These are phyloP conservation scores for Nakaseomyces delphensis DNA, from an alignment of 1,139 yeast genomes.

Conservation along the genomic window DNA sequence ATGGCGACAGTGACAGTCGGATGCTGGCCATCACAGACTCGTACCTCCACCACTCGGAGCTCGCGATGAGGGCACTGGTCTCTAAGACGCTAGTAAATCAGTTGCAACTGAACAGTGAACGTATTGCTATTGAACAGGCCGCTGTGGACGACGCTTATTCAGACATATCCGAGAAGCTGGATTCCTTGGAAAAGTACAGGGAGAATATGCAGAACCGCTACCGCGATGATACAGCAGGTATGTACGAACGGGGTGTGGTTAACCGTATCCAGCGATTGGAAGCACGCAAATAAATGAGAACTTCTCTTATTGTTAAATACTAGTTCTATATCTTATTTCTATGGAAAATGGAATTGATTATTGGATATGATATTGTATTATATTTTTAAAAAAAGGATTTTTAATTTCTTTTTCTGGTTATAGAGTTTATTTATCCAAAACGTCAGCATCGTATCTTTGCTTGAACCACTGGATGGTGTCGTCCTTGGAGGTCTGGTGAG, in stretches of 20 bases:
- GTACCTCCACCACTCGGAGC: conserved; percentile 24
- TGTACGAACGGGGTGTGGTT: background rate
- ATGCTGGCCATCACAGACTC: conserved; percentile 16
- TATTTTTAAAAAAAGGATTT: background rate
- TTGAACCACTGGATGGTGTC: conserved; percentile 98
- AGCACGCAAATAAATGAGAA: background rate
- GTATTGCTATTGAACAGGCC: background rate
- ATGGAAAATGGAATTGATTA: background rate
- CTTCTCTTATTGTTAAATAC: background rate
- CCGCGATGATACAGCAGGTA: background rate
- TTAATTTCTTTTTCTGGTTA: background rate
- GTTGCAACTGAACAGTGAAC: conserved; percentile 25
- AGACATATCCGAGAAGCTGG: conserved; percentile 1
- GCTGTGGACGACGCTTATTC: background rate
- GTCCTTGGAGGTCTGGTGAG: conserved; percentile 86
- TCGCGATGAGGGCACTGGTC: conserved; percentile 15
- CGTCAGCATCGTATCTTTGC: conserved; percentile 99
- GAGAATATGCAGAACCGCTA: conserved; percentile 1
- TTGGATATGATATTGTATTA: background rate
- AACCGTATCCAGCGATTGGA: conserved; percentile 1
- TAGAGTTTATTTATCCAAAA: conserved; percentile 63
- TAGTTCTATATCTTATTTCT: too few species aligned
- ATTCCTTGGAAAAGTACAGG: conserved; percentile 5
- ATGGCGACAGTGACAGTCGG: conserved; percentile 6
- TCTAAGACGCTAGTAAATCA: conserved; percentile 24